Evolutionary conservation across 2,329 filamentous ascomycete genomes (phyloP).

Genomic region (Fusarium brevicatenulatum): DNA sequence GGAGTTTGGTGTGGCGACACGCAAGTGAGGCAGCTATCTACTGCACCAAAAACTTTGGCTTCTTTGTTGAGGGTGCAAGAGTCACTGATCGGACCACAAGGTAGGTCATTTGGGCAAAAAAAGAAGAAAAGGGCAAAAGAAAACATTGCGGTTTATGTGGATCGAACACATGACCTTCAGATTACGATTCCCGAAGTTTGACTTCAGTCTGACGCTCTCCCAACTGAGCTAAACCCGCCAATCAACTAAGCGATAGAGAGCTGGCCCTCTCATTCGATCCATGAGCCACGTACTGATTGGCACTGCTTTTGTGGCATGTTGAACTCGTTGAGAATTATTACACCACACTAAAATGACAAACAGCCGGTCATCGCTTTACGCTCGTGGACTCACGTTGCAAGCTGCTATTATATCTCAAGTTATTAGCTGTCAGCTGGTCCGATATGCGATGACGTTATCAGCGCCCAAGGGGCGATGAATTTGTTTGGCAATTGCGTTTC

Average conservation of each 20-base stretch:
- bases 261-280: too few species aligned
- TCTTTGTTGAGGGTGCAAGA: neutral
- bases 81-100: neutral
- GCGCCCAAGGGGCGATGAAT: neutral
- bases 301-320: accelerated
- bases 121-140: neutral
- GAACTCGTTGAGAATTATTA: accelerated
- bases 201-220: constrained; percentile 34
- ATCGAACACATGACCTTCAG: constrained; percentile 35
- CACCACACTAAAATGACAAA: neutral
- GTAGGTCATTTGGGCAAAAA: neutral
- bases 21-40: neutral
- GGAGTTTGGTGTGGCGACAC: neutral
- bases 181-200: constrained; percentile 19
- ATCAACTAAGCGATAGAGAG: neutral
- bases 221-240: constrained; percentile 34
- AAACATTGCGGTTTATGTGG: constrained; percentile 21
- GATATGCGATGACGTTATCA: neutral
- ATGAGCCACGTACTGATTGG: too few species aligned
- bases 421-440: neutral
- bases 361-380: neutral
- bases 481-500: neutral
- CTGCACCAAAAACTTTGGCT: accelerated
- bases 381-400: too few species aligned
- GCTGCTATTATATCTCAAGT: neutral